Base-by-base conservation (phyloP, 2,329 filamentous ascomycete species). In the Aspergillus hortae region DNA sequence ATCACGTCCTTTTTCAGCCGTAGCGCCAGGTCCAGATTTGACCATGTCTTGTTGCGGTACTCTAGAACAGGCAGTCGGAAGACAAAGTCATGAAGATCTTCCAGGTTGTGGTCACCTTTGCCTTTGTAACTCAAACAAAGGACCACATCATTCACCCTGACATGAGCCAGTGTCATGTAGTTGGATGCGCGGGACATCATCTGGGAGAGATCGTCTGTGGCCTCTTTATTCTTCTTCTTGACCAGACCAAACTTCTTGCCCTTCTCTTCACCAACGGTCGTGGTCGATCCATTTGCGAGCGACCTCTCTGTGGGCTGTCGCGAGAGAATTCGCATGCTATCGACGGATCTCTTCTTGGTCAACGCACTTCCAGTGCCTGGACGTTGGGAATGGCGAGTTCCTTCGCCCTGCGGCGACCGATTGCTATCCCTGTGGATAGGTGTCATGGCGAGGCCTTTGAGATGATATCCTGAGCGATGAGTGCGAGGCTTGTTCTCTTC, bases 21-120 rank as follows among this genome's bases (percentile, higher is more conserved):
- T 44, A 97, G 79, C 0, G 92, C 92, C 9, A 99, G 83, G 65
- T 99, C 94, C 6, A 99, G 81, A 68, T 97, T 99, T 6, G 91
- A 96, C 94, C 94, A 99, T 7, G 92, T 97, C 78, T 99, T 99
- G 79, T 99, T 99, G 57, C 90, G 85, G 75, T 96, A 97, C 69
- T 99, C 94, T 44, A 99, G 86, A 2, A 89, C 88, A 3, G 94
- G 94, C 74, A 99, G 84, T 32, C 90, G 86, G 81, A 99, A 99
- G 45, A 99, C 94, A 61, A 99, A 95, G 67, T 97, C 88, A 72
- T 99, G 92, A 14, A 99, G 88, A 70, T 99, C 95, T 74, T 96
- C 91, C 52, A 99, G 82, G 64, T 97, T 99, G 67, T 92, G 90
- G 59, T 95, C 90, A 42, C 92, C 90, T 69, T 91, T 95, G 66